Percentiles rank a stretch among this genome's conserved stretches.
Conservation (phyloP, 345 rosid species). For the Ricinus communis region DNA sequence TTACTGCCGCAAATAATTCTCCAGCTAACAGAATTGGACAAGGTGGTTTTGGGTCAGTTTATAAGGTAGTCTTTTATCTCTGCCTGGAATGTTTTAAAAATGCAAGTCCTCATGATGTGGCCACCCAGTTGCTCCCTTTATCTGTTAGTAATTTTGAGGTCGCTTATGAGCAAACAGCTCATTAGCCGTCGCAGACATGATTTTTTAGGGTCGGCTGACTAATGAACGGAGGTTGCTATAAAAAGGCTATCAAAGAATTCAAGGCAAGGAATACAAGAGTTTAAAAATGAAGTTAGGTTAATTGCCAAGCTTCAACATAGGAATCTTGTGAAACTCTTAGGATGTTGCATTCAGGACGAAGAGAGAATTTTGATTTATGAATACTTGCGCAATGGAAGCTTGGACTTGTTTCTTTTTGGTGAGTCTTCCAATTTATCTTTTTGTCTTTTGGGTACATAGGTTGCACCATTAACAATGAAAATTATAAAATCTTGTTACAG, state of each 20-base stretch:
- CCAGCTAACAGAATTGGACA: slow-evolving; percentile 26
- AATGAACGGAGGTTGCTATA: not conserved
- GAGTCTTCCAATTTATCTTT: not conserved
- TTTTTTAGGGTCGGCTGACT: not conserved
- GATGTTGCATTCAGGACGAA: not conserved
- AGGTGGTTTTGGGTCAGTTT: slow-evolving; percentile 44
- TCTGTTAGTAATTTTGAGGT: too few species aligned
- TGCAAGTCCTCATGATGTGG: too few species aligned
- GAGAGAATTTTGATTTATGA: not conserved
- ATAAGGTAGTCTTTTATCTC: slow-evolving; percentile 25
- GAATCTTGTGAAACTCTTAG: slow-evolving; percentile 6
- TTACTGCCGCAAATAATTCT: slow-evolving; percentile 30
- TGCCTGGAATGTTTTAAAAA: too few species aligned
- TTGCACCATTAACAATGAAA: not conserved
- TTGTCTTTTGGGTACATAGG: too few species aligned
- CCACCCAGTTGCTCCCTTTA: too few species aligned
- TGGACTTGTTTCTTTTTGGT: slow-evolving; percentile 18
- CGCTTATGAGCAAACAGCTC: too few species aligned
- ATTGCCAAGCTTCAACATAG: slow-evolving; percentile 11
- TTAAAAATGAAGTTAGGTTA: not conserved
- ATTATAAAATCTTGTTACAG: too few species aligned
- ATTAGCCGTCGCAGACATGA: not conserved
- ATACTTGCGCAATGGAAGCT: slow-evolving; percentile 18
- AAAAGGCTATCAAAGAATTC: not conserved
- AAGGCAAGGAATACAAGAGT: not conserved